phyloP scores from a whole-genome alignment of 1,284 basidiomycete species.

The Bondarzewia mesenterica region DNA sequence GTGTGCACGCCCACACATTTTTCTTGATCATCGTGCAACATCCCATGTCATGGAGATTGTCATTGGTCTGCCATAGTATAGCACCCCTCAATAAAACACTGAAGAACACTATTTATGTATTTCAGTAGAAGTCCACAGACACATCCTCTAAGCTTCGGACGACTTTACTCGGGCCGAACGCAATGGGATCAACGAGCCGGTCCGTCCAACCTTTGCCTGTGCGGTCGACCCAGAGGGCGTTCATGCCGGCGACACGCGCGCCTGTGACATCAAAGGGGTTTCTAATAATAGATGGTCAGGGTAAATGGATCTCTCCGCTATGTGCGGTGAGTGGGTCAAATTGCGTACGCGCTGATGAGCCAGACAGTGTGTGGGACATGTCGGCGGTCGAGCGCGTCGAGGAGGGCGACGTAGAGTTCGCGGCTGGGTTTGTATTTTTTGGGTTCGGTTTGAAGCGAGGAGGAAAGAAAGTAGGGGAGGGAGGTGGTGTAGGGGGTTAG shows the following conservation, averaged over 20 bases:
- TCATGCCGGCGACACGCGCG: conserved; percentile 20
- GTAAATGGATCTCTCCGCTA: neutral
- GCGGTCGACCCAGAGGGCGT: conserved; percentile 25
- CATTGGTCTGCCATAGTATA: neutral
- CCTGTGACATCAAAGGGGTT: conserved; percentile 29
- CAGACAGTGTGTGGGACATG: conserved; percentile 17
- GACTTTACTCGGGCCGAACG: conserved; percentile 12
- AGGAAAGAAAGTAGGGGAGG: conserved; percentile 15
- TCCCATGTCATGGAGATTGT: neutral
- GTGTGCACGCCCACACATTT: too few relatives aligned
- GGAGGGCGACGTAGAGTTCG: conserved; percentile 20
- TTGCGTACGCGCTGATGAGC: conserved; percentile 25
- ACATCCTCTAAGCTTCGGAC: conserved; percentile 17
- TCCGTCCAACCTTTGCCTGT: conserved; percentile 22
- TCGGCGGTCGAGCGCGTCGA: conserved; percentile 15
- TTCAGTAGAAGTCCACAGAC: neutral
- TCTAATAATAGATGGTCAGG: conserved; percentile 7
- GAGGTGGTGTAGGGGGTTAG: conserved; percentile 7
- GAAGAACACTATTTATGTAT: neutral
- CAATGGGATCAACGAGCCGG: conserved; percentile 8
- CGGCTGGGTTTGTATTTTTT: conserved; percentile 21
- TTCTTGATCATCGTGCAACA: too few relatives aligned
- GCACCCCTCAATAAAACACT: neutral
- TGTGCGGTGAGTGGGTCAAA: conserved; percentile 1
- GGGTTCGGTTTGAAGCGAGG: conserved; percentile 17